Conservation (phyloP, 23 red algal species). For the Chondrus crispus region DNA sequence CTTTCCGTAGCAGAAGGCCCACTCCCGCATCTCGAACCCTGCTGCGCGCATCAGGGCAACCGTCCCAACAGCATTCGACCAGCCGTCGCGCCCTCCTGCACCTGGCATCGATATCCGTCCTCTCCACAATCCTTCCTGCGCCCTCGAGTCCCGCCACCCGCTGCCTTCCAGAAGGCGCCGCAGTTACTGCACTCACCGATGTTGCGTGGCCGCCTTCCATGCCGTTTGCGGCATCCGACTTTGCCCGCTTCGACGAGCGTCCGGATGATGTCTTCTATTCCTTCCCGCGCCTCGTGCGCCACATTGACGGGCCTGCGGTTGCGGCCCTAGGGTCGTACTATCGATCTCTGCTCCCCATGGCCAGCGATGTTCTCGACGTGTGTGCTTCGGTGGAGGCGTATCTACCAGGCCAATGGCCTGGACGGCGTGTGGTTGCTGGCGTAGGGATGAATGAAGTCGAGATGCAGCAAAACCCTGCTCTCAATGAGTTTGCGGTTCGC, state of each 20-base stretch:
- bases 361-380: constrained; percentile 60
- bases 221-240: constrained; percentile 70
- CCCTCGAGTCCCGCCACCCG: neutral
- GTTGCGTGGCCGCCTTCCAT: constrained; percentile 5
- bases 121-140: too few relatives aligned
- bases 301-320: constrained; percentile 72
- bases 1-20: too few relatives aligned
- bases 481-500: constrained; percentile 37
- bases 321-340: constrained; percentile 40
- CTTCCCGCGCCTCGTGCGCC: constrained; percentile 61
- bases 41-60: too few relatives aligned
- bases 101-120: too few relatives aligned
- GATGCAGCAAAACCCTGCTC: constrained; percentile 48
- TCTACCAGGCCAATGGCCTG: constrained; percentile 46
- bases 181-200: neutral
- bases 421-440: constrained; percentile 10
- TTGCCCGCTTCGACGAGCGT: constrained; percentile 56
- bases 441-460: constrained; percentile 78
- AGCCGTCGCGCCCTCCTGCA: too few relatives aligned
- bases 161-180: neutral
- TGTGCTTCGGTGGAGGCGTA: constrained; percentile 78
- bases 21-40: too few relatives aligned
- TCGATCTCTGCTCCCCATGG: neutral
- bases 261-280: constrained; percentile 65
- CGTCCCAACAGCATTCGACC: too few relatives aligned